Base-by-base conservation (phyloP, 129 eudicot species). In the Centaurea solstitialis region DNA sequence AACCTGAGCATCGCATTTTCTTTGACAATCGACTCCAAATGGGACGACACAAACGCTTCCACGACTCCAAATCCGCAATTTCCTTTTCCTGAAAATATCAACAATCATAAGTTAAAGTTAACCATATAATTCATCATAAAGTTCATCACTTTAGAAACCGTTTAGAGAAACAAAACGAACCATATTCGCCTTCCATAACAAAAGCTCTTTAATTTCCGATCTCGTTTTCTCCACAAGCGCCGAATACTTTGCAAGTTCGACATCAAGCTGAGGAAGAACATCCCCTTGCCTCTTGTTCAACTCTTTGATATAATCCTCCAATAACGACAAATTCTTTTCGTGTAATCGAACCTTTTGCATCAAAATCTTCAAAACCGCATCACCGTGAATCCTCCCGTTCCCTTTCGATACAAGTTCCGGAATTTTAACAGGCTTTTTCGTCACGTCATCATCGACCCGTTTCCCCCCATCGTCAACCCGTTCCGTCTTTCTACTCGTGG, bases 271-370 rank as follows among this genome's bases (percentile, higher is more conserved):
- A 53, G 99, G 98, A 24, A 93, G 73, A 75, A 85, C 75, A 41
- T 93, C 91, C 70, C 84, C 91, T 77, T 90, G 91, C 72, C 87
- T 91, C 70, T 85, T 85, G 80, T 86, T 88, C 83, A 95, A 59
- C 74, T 91, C 92, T 75, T 89, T 92, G 50, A 95, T 84, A 67
- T 89, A 93, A 78, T 91, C 92, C 85, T 93, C 99, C 77, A 95
- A 79, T 20, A 87, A 85, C 9, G 93, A 89, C 62, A 95, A 81
- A 66, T 95, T 91, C 79, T 84, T 43, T 84, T 95, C 99, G 15
- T 93, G 91, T 43, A 92, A 78, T 80, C 93, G 78, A 33, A 95
- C 98, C 83, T 91, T 95, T 79, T 95, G 99, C 89, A 95, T 87
- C 82, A 95, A 79, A 35, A 95, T 92, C 85, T 93, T 95, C 12